Percentiles rank a stretch among this genome's conserved stretches.
Conservation (phyloP, 2,329 filamentous ascomycete genomes). For the Phialemoniopsis sp. region DNA sequence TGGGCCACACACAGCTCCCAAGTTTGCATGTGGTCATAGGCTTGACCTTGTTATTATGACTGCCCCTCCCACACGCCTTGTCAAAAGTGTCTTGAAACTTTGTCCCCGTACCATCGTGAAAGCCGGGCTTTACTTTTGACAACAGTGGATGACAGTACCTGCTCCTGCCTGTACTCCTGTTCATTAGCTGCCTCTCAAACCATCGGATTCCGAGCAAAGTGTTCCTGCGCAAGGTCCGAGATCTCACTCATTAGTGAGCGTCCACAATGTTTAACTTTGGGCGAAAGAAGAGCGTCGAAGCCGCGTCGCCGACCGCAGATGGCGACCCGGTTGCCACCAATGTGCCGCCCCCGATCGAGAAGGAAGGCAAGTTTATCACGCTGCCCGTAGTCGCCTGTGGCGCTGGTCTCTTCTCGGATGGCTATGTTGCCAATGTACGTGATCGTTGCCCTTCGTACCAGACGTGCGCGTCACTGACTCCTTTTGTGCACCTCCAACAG, state of each 20-base stretch:
- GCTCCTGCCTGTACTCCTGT: no score
- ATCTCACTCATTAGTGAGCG: not conserved
- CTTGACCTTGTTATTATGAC: no score
- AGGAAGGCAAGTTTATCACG: constrained; percentile 14
- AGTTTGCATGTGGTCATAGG: no score
- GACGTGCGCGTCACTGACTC: not conserved
- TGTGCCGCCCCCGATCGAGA: constrained; percentile 2
- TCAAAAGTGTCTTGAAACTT: no score
- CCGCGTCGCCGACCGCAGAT: not conserved
- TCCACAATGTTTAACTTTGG: constrained; percentile 8
- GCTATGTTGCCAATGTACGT: constrained; percentile 80
- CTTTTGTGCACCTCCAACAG: constrained; percentile 30
- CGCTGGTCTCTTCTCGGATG: constrained; percentile 85
- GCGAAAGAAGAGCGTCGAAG: constrained; percentile 3
- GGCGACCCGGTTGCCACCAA: constrained; percentile 2
- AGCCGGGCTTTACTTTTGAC: no score
- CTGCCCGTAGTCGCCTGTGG: constrained; percentile 82
- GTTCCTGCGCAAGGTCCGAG: no score
- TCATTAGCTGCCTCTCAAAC: no score
- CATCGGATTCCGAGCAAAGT: no score
- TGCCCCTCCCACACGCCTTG: no score
- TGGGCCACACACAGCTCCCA: no score
- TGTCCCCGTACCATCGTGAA: no score
- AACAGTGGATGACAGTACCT: no score
- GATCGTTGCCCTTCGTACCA: constrained; percentile 1